Conservation (phyloP, 306 rosid genomes). For the Datisca glomerata region DNA sequence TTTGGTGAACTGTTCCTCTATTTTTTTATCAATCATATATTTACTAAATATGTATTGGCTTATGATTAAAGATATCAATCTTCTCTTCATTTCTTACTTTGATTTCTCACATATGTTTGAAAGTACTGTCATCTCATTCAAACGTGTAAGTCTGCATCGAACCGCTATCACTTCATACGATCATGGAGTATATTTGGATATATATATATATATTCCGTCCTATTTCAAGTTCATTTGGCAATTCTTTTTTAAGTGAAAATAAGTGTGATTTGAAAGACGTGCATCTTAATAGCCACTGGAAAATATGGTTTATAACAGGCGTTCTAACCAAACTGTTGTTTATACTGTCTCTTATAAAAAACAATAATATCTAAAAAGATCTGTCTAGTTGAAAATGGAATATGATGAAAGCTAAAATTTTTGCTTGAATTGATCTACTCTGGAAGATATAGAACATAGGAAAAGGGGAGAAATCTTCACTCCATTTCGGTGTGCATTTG, state of each 20-base stretch:
- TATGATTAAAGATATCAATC: background rate
- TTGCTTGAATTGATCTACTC: background rate
- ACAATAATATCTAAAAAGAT: too few relatives aligned
- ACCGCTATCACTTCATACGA: too few relatives aligned
- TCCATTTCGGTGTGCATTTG: background rate
- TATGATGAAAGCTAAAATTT: background rate
- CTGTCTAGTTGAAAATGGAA: background rate
- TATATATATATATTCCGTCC: too few relatives aligned
- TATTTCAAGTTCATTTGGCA: too few relatives aligned
- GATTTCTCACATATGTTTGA: too few relatives aligned
- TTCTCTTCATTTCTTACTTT: too few relatives aligned
- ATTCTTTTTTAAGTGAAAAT: too few relatives aligned
- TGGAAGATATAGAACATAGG: too few relatives aligned
- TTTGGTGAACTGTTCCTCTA: conserved; percentile 29
- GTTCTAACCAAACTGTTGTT: background rate
- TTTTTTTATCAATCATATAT: background rate
- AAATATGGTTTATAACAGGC: too few relatives aligned
- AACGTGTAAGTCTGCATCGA: background rate
- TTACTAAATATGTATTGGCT: background rate
- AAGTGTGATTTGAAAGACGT: background rate
- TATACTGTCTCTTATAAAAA: background rate
- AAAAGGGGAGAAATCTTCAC: too few relatives aligned
- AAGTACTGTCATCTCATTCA: background rate
- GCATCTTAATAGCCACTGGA: background rate
- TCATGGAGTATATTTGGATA: too few relatives aligned